Evolutionary conservation across 2,329 filamentous ascomycete species (phyloP), one percentile per base, ranked within the genome.

Genomic region (Fusarium setosum): DNA sequence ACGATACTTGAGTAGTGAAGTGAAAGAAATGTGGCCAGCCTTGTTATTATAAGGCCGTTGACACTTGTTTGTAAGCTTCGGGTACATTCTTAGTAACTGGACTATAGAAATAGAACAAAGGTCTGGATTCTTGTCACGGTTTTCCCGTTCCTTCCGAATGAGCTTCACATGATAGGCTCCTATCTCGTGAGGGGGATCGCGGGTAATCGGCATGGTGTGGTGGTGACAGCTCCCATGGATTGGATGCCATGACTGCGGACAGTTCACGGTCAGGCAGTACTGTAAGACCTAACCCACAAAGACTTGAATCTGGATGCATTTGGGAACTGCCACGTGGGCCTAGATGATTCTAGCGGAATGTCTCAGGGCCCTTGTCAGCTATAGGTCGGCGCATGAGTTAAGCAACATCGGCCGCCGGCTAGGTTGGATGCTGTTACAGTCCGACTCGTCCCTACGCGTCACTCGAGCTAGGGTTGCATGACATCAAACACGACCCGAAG

Each of bases 401-500:
- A 17, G 31, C 45, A 48, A 48, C 45, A 24, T 48, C 45, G 32
- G 29, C 45, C 45, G 29, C 20, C 29, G 21, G 45, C 35, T 35
- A 34, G 15, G 20, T 31, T 9, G 37, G 31, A 24, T 9, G 24
- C 23, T 31, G 48, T 42, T 42, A n/a, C 56, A 38, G 38, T 54
- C 17, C 17, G 24, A 31, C 18, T 48, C 24, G 6, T n/a, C 13
- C 34, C 29, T 31, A 29, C 21, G 31, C 32, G 47, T 58, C 40
- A 45, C 31, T 8, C 24, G 24, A 38, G 56, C 59, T 37, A 53
- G 45, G 35, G 45, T 35, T 47, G 42, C 45, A 59, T 63, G 48
- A 54, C 26, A 50, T 67, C 63, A 66, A 63, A 66, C 63, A 48
- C 55, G 41, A 63, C 20, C 44, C 55, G 63, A 60, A 42, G 63